Evolutionary conservation across 257 asterid genomes (phyloP), one percentile per base, ranked within the genome.

Genomic region (Mitragyna speciosa): DNA sequence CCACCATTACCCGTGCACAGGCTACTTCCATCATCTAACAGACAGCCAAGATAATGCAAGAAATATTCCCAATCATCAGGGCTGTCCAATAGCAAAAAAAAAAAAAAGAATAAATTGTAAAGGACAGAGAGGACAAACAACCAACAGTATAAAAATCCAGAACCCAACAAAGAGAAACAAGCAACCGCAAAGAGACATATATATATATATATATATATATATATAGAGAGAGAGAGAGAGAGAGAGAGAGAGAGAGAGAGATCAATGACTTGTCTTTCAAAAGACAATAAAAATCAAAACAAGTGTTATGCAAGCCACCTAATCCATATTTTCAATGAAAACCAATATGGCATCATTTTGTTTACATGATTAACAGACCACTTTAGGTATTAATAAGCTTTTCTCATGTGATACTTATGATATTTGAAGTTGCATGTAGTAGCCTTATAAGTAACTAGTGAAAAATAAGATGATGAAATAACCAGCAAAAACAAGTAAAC

Each of bases 31-130:
- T 96, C 97, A 88, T 92, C 98, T 87, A 96, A 87, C 80, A 94
- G 85, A 85, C 97, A 96, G 84, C 95, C 95, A 83, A 94, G 83
- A 87, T 88, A 96, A 81, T 90, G 95, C 83, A 86, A 90, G 87
- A 90, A 92, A 87, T 93, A 89, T 79, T 94, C 95, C 98, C 98
- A 94, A 79, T 96, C 99, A 82, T 92, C 98, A 54, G 99, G 97
- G 83, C 99, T 96, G 83, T 76, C 61, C n/a, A 36, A 36, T 36
- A n/a, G n/a, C n/a, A 22, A 56, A 56, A 56, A 84, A 82, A 86
- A 80, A 58, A 63, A 71, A 36, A 73, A 82, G 83, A 81, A 61
- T 45, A 75, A 78, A 76, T 54, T 66, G 26, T 24, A 48, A 67
- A 70, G 65, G 66, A 74, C 56, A 64, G 67, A 31, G 70, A 5